Conservation (phyloP, 352 stramenopile genomes). For the Globisporangium cederbergense region DNA sequence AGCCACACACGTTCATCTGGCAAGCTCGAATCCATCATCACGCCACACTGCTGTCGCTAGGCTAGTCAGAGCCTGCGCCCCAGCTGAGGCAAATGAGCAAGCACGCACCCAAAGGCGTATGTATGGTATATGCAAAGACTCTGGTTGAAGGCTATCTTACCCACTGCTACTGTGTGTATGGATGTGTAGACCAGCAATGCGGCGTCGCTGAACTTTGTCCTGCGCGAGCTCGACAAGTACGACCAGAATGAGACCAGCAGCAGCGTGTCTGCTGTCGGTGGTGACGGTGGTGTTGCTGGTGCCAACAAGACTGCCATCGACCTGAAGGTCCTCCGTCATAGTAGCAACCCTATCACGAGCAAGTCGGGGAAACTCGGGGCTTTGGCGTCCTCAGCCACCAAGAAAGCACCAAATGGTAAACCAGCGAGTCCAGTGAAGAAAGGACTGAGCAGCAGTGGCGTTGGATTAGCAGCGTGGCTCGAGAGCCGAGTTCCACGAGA, state of each 20-base stretch:
- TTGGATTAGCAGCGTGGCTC: conserved; percentile 40
- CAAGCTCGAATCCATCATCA: background rate
- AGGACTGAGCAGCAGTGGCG: conserved; percentile 9
- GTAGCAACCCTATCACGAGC: conserved; percentile 1
- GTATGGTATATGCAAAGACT: conserved; percentile 1
- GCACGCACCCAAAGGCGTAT: conserved; percentile 42
- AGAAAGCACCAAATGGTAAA: conserved; percentile 1
- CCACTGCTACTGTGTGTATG: conserved; percentile 4
- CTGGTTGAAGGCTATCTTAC: background rate
- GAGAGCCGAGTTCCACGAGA: conserved; percentile 42
- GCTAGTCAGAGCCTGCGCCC: background rate
- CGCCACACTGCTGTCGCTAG: background rate
- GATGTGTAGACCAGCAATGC: conserved; percentile 19
- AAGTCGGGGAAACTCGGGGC: background rate
- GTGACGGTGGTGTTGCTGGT: conserved; percentile 12
- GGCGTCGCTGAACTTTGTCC: conserved; percentile 55
- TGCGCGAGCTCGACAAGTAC: conserved; percentile 62
- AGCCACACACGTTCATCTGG: background rate
- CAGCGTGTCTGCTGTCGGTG: background rate
- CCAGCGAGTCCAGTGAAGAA: conserved; percentile 16
- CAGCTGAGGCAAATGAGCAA: conserved; percentile 43
- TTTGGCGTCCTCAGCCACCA: background rate
- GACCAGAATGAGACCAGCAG: conserved; percentile 27
- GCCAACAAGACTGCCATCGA: background rate
- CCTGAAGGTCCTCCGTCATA: conserved; percentile 6